Evolutionary conservation across 2,329 filamentous ascomycete genomes (phyloP).

Genomic region (Cladophialophora carrionii): DNA sequence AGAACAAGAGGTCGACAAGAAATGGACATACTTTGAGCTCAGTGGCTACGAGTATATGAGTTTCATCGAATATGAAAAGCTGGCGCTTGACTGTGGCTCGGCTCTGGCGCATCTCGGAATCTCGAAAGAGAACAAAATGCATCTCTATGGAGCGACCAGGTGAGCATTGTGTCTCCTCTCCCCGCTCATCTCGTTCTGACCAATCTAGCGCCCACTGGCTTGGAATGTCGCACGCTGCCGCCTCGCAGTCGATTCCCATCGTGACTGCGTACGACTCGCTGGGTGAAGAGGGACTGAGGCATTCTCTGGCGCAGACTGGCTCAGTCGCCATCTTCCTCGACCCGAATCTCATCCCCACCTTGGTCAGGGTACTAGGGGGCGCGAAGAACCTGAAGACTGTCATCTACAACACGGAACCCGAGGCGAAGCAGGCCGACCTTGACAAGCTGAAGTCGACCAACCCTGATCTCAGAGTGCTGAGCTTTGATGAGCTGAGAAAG

Average conservation of each 20-base stretch:
- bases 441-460: constrained; percentile 56
- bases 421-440: constrained; percentile 54
- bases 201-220: constrained; percentile 74
- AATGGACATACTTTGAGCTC: constrained; percentile 89
- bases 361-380: constrained; percentile 58
- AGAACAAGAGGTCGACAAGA: constrained; percentile 79
- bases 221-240: constrained; percentile 73
- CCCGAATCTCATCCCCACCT: constrained; percentile 49
- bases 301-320: constrained; percentile 43
- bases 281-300: constrained; percentile 43
- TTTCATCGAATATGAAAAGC: constrained; percentile 76
- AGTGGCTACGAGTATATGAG: constrained; percentile 74
- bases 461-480: constrained; percentile 55
- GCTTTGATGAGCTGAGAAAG: constrained; percentile 57
- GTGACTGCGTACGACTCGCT: constrained; percentile 64
- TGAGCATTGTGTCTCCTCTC: constrained; percentile 44
- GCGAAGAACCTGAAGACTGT: constrained; percentile 57
- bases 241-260: constrained; percentile 85
- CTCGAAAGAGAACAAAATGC: constrained; percentile 67
- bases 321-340: constrained; percentile 45
- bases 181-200: constrained; percentile 24
- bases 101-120: constrained; percentile 77
- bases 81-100: constrained; percentile 69
- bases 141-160: constrained; percentile 85
- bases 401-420: constrained; percentile 58